Percentiles rank a stretch among this genome's conserved stretches.
Conservation (phyloP, 768 basidiomycete genomes). For the Amanita muscaria region DNA sequence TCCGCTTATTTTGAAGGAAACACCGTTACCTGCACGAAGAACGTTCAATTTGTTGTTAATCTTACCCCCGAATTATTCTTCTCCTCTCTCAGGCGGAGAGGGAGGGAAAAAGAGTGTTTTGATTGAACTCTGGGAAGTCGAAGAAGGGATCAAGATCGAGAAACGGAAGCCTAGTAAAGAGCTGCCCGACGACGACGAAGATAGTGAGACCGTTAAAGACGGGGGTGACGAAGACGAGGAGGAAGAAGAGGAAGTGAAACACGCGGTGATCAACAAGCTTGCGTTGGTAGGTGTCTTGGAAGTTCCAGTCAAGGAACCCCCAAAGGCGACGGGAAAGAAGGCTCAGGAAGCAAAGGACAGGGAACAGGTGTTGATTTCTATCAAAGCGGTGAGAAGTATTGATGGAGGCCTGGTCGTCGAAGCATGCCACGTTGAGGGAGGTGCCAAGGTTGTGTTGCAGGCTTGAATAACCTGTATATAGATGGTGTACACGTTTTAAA, state of each 20-base stretch:
- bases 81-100: neutral
- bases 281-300: constrained; percentile 31
- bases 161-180: constrained; percentile 38
- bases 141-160: constrained; percentile 57
- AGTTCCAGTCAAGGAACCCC: neutral
- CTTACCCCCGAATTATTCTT: constrained; percentile 29
- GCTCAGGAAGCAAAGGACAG: neutral
- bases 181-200: constrained; percentile 4
- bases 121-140: constrained; percentile 73
- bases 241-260: constrained; percentile 40
- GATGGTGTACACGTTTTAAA: too few relatives aligned
- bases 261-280: constrained; percentile 50
- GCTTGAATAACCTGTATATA: too few relatives aligned
- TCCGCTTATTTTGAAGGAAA: constrained; percentile 60
- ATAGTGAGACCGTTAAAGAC: constrained; percentile 25
- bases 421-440: neutral
- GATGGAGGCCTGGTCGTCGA: constrained; percentile 29
- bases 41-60: constrained; percentile 37
- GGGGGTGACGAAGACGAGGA: constrained; percentile 48
- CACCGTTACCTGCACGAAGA: constrained; percentile 60
- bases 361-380: constrained; percentile 41
- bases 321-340: neutral
- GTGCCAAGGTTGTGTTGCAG: constrained; percentile 1
- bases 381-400: constrained; percentile 28
- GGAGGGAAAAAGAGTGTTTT: constrained; percentile 38